phyloP scores from a whole-genome alignment of 2,329 filamentous ascomycete genomes.

The Clonostachys sp. region DNA sequence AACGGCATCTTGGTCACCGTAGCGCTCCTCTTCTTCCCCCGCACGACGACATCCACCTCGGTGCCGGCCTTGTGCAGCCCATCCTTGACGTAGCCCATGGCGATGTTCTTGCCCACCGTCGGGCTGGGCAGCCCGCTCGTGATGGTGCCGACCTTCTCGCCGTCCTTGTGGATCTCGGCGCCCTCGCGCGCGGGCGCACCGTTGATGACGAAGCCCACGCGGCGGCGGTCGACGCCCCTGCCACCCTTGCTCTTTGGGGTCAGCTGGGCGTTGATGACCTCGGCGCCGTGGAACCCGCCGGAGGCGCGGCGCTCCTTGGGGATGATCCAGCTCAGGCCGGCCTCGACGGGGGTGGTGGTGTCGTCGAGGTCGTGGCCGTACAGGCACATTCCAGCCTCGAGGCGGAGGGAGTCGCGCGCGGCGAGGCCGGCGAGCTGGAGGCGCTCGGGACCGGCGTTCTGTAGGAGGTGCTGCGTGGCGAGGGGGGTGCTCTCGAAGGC shows the following conservation, averaged over 20 bases:
- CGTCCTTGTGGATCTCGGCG: slow-evolving; percentile 66
- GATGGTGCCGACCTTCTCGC: slow-evolving; percentile 68
- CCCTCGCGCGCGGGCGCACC: slow-evolving; percentile 90
- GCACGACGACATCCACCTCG: slow-evolving; percentile 71
- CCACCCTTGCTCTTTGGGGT: slow-evolving; percentile 70
- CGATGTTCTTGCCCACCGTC: slow-evolving; percentile 82
- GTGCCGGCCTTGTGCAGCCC: slow-evolving; percentile 82
- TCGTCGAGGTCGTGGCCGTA: slow-evolving; percentile 98
- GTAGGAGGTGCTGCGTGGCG: slow-evolving; percentile 64
- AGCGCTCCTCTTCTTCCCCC: slow-evolving; percentile 72
- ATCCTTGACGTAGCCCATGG: slow-evolving; percentile 87
- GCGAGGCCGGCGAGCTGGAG: slow-evolving; percentile 84
- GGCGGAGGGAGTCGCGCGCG: slow-evolving; percentile 83
- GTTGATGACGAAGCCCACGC: slow-evolving; percentile 77
- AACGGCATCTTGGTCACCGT: slow-evolving; percentile 88
- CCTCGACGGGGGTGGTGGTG: slow-evolving; percentile 55
- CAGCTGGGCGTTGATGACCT: slow-evolving; percentile 72
- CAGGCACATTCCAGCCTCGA: slow-evolving; percentile 98
- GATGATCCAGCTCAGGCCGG: slow-evolving; percentile 70
- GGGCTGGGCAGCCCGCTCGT: slow-evolving; percentile 91
- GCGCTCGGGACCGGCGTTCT: slow-evolving; percentile 52
- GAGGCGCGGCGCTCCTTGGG: slow-evolving; percentile 65
- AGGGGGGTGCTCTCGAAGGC: slow-evolving; percentile 39
- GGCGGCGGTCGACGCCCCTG: slow-evolving; percentile 62
- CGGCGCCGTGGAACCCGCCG: slow-evolving; percentile 81